Base-by-base conservation (phyloP, 2,329 filamentous ascomycete species). In the Fonsecaea pedrosoi region DNA sequence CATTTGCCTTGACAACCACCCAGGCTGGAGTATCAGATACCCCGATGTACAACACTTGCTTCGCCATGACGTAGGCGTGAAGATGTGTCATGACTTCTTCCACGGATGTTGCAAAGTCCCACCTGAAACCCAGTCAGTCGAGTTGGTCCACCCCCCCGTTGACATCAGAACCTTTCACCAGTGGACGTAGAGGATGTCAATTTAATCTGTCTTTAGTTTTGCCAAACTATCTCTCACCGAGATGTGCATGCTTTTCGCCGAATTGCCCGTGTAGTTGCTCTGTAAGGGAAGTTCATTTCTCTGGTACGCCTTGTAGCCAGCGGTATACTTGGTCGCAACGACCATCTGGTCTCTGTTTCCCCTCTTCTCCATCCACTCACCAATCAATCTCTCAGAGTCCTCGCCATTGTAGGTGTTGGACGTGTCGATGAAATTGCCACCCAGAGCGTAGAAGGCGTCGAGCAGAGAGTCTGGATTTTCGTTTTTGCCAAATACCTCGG, bases 21-120 rank as follows among this genome's bases (percentile, higher is more conserved):
- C 64, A 66, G 2, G 59, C 64, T 1, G 64, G 64, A 13, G 40
- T 42, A 30, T 66, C 38, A 13, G 50, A 57, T 25, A 62, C 37
- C 12, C 89, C 89, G 0, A 92, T 80, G 70, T 91, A 90, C 12
- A 88, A 78, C 0, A 91, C 87, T 72, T 90, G 90, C 21, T 88
- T 87, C 5, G 82, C 74, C 0, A 75, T 64, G 1, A 90, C 87
- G 9, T 90, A 79, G 18, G 82, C 78, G 74, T 91, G 89, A 48
- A 91, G 81, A 0, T 84, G 83, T 65, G 90, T 86, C 89, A 92
- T 92, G 50, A 91, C 59, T 73, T 92, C 89, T 0, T 84, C 81
- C 57, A 90, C 86, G 0, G 82, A 84, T 34, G 86, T 87, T 21
- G 83, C 86, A 72, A 83, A 88, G 74, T 91, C 89, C 87, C 88